Evolutionary conservation across 768 basidiomycete species (phyloP), one percentile per base, ranked within the genome.

Genomic region (Podaxis sp.): DNA sequence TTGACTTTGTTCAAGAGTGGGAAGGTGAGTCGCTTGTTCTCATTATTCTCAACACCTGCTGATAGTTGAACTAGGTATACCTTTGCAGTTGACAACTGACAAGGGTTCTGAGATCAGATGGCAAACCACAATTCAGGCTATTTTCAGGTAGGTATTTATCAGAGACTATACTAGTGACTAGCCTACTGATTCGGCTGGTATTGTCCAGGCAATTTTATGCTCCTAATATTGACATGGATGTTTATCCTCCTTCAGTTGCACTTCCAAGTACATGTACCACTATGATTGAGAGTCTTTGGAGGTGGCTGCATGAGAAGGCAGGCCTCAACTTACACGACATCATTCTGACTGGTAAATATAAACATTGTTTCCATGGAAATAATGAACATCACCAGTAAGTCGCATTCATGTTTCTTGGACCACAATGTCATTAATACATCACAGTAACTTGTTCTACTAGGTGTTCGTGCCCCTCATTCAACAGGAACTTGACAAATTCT

Each of bases 51-150:
- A 38, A 41, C 30, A 15, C 48, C 12, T 57, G 15, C 37, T 46
- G 40, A 49, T 26, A 28, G 30, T 36, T 57, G 11, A 17, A 41
- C 20, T 60, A 75, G 73, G 60, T 37, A 68, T 72, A 30, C 69
- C 74, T 3, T 28, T 75, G 2, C 73, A 74, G 58, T 4, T 70
- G 6, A 73, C 68, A 11, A 65, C 66, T 5, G 75, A 75, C 58
- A 72, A 72, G 37, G 74, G 75, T 0, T 69, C 73, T 3, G 74
- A 76, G 53, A 69, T 67, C n/a, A 73, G 74, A 0, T 68, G 69
- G 62, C 70, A 74, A 56, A 50, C 53, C 30, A 60, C 66, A 2
- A 30, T 68, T 55, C 65, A 72, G 30, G 36, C 26, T 56, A 51
- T 67, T 24, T 58, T 68, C 7, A 56, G 67, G 70, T 58, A 48